Conservation (phyloP, 2,329 filamentous ascomycete species). For the Chaetomiaceae sp. region DNA sequence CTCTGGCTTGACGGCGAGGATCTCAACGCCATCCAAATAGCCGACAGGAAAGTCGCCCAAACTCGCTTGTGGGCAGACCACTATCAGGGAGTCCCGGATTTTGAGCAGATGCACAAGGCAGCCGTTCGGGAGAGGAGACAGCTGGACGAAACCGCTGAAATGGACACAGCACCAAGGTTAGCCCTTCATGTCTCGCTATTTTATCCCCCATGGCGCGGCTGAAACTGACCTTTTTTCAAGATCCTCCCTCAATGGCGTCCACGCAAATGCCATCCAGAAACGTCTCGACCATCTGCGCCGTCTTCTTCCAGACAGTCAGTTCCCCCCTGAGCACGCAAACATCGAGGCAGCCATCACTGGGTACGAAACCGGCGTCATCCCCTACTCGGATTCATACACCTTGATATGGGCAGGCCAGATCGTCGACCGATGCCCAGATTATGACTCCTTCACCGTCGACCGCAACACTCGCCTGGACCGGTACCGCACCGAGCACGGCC, state of each 20-base stretch:
- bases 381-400: slow-evolving; percentile 37
- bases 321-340: slow-evolving; percentile 36
- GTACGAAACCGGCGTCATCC: slow-evolving; percentile 38
- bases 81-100: slow-evolving; percentile 17
- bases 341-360: slow-evolving; percentile 39
- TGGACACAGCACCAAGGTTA: slow-evolving; percentile 23
- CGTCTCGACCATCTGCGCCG: slow-evolving; percentile 32
- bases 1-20: slow-evolving; percentile 31
- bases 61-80: slow-evolving; percentile 24
- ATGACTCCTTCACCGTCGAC: slow-evolving; percentile 36
- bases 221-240: slow-evolving; percentile 3
- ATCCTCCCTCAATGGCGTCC: slow-evolving; percentile 26
- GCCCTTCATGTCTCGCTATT: not conserved
- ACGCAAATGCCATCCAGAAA: slow-evolving; percentile 28
- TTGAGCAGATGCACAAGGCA: slow-evolving; percentile 21
- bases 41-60: slow-evolving; percentile 35
- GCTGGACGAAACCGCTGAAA: slow-evolving; percentile 31
- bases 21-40: slow-evolving; percentile 34
- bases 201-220: not conserved
- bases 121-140: slow-evolving; percentile 23
- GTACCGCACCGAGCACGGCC: slow-evolving; percentile 34
- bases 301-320: slow-evolving; percentile 31
- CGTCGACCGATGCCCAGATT: slow-evolving; percentile 37
- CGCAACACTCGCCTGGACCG: slow-evolving; percentile 36
- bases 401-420: slow-evolving; percentile 40